Percentiles rank a stretch among this genome's conserved stretches.
These are phyloP conservation scores for Linanthus parryae DNA, from an alignment of 148 eudicot genomes.

Conservation along the genomic window DNA sequence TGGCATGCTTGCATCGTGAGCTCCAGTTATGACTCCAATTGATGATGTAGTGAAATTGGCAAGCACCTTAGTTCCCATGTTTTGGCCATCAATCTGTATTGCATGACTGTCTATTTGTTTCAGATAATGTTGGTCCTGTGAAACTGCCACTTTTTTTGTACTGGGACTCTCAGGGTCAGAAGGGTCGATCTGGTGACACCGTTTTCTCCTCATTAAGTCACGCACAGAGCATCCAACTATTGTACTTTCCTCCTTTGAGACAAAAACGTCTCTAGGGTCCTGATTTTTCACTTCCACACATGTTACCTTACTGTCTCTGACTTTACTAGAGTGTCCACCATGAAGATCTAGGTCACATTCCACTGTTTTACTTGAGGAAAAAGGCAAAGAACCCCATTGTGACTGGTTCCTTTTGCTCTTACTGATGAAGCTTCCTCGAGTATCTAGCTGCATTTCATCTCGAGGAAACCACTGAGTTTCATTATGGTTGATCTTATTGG, in stretches of 20 bases:
- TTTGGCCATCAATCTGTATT: slow-evolving; percentile 15
- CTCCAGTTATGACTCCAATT: slow-evolving; percentile 15
- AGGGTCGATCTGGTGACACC: slow-evolving; percentile 31
- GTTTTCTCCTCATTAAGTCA: slow-evolving; percentile 88
- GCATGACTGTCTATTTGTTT: slow-evolving; percentile 19
- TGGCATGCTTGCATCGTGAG: slow-evolving; percentile 10
- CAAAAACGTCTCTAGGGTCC: slow-evolving; percentile 17
- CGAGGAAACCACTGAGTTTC: slow-evolving; percentile 25
- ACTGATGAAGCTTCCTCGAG: slow-evolving; percentile 20
- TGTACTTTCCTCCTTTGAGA: slow-evolving; percentile 24
- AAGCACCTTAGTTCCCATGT: slow-evolving; percentile 18
- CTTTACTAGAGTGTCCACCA: slow-evolving; percentile 11
- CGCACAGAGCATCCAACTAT: slow-evolving; percentile 56
- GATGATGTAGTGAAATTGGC: slow-evolving; percentile 8
- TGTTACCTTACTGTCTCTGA: slow-evolving; percentile 15
- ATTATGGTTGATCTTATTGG: slow-evolving; percentile 13
- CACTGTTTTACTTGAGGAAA: slow-evolving; percentile 28
- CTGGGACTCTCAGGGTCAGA: slow-evolving; percentile 21
- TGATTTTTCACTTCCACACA: slow-evolving; percentile 15
- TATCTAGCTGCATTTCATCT: slow-evolving; percentile 13
- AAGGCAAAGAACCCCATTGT: slow-evolving; percentile 58
- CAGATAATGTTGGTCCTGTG: slow-evolving; percentile 16
- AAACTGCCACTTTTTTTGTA: slow-evolving; percentile 15
- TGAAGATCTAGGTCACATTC: slow-evolving; percentile 17
- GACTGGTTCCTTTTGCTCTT: slow-evolving; percentile 38